Evolutionary conservation across 208 protist genomes (phyloP).

Genomic region (Jaenimonas drosophilae): DNA sequence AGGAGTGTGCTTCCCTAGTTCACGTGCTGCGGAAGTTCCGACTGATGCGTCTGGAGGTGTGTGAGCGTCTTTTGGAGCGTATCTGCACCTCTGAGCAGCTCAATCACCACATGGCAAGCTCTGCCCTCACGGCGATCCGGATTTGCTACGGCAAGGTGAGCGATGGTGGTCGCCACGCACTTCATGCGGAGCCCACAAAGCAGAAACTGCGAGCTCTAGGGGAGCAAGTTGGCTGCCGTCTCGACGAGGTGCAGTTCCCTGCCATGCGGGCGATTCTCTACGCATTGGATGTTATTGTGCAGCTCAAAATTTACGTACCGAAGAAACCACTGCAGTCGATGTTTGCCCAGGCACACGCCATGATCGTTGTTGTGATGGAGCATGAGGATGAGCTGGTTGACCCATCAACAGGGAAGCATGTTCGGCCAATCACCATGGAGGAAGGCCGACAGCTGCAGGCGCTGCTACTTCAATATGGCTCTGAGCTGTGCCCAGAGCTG

Average conservation of each 20-base stretch:
- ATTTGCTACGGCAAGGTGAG: conserved; percentile 67
- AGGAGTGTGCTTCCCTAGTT: conserved; percentile 75
- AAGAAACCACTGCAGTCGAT: conserved; percentile 63
- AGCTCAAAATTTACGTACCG: conserved; percentile 83
- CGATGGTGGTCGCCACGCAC: conserved; percentile 64
- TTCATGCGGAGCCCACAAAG: conserved; percentile 76
- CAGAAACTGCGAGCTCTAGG: conserved; percentile 83
- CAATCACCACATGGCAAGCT: conserved; percentile 73
- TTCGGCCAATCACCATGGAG: conserved; percentile 70
- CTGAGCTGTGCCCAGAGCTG: conserved; percentile 59
- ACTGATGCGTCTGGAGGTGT: conserved; percentile 75
- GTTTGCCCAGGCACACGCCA: conserved; percentile 59
- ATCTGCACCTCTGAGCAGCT: conserved; percentile 72
- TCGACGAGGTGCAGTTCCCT: conserved; percentile 75
- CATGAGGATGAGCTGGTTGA: conserved; percentile 67
- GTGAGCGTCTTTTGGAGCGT: conserved; percentile 72
- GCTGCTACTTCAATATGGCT: conserved; percentile 71
- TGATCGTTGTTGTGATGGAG: conserved; percentile 63
- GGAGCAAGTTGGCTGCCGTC: conserved; percentile 64
- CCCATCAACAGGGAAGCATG: conserved; percentile 44
- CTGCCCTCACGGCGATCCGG: conserved; percentile 57
- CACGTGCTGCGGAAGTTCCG: conserved; percentile 75
- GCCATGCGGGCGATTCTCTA: conserved; percentile 44
- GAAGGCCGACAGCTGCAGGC: conserved; percentile 79
- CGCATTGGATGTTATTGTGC: conserved; percentile 73